These are phyloP conservation scores for Exophiala sideris DNA, from an alignment of 2,329 filamentous ascomycete genomes.

Conservation along the genomic window DNA sequence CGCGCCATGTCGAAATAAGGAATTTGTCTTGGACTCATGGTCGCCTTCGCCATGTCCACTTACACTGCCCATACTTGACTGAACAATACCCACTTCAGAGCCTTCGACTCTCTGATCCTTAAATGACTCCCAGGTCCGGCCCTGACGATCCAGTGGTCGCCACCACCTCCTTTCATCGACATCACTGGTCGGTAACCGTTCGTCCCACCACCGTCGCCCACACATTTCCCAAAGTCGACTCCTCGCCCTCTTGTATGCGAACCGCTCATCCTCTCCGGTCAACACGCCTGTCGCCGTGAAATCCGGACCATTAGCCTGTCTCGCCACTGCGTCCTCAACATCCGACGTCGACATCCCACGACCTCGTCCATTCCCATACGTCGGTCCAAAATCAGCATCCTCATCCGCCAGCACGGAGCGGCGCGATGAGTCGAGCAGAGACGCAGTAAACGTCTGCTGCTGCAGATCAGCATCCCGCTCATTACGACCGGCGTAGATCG, in stretches of 20 bases:
- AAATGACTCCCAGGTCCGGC: slow-evolving; percentile 62
- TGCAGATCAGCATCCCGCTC: slow-evolving; percentile 19
- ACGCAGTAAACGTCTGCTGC: slow-evolving; percentile 7
- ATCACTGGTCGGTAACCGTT: slow-evolving; percentile 34
- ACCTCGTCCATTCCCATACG: slow-evolving; percentile 31
- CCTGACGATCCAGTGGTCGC: slow-evolving; percentile 61
- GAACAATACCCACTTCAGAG: no score
- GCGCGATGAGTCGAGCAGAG: slow-evolving; percentile 20
- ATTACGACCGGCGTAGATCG: slow-evolving; percentile 53
- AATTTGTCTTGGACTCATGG: slow-evolving; percentile 20
- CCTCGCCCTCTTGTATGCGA: slow-evolving; percentile 73
- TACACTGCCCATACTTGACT: no score
- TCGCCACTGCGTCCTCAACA: slow-evolving; percentile 9
- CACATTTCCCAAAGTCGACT: slow-evolving; percentile 83
- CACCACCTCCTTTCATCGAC: slow-evolving; percentile 59
- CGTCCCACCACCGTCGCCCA: slow-evolving; percentile 66
- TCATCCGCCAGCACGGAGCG: slow-evolving; percentile 33
- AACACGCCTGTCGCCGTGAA: slow-evolving; percentile 67
- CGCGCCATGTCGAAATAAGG: slow-evolving; percentile 42
- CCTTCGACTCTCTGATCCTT: neutral
- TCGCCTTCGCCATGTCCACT: neutral
- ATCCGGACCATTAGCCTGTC: slow-evolving; percentile 43
- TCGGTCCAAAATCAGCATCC: slow-evolving; percentile 33
- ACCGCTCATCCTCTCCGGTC: slow-evolving; percentile 76
- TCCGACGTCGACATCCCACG: slow-evolving; percentile 24